Evolutionary conservation across 148 eudicot species (phyloP).

Genomic region (Rhododendron williamsianum): DNA sequence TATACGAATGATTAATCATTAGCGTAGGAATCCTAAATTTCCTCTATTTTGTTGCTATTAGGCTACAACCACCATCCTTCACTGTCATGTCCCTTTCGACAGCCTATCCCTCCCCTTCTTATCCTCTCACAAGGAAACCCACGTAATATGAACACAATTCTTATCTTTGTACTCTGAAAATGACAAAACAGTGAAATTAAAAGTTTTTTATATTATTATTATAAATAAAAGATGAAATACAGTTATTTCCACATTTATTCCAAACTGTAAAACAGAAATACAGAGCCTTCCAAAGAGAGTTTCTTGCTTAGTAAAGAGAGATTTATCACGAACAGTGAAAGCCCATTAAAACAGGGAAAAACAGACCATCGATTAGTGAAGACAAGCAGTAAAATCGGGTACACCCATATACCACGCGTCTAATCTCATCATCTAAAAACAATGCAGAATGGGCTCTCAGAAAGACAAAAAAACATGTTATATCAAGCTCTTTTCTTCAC

Average conservation of each 20-base stretch:
- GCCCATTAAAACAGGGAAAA: background rate
- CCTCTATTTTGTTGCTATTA: conserved; percentile 5
- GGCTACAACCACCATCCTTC: background rate
- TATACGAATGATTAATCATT: background rate
- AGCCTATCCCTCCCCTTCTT: background rate
- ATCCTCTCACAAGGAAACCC: background rate
- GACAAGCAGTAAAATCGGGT: background rate
- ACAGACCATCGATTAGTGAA: no score
- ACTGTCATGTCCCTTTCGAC: background rate
- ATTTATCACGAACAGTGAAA: background rate
- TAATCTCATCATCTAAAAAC: background rate
- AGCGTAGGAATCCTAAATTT: background rate
- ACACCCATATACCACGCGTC: no score
- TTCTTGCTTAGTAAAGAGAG: background rate
- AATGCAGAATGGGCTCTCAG: background rate
- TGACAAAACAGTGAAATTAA: background rate
- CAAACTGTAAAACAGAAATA: background rate
- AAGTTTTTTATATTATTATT: no score
- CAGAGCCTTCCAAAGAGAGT: background rate
- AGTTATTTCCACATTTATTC: background rate
- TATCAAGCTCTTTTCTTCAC: background rate
- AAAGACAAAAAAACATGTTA: background rate
- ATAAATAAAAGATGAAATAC: background rate
- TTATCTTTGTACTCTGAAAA: background rate
- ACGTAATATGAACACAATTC: background rate